These are phyloP conservation scores for Nitzschia putrida DNA, from an alignment of 108 stramenopile genomes.

Conservation along the genomic window DNA sequence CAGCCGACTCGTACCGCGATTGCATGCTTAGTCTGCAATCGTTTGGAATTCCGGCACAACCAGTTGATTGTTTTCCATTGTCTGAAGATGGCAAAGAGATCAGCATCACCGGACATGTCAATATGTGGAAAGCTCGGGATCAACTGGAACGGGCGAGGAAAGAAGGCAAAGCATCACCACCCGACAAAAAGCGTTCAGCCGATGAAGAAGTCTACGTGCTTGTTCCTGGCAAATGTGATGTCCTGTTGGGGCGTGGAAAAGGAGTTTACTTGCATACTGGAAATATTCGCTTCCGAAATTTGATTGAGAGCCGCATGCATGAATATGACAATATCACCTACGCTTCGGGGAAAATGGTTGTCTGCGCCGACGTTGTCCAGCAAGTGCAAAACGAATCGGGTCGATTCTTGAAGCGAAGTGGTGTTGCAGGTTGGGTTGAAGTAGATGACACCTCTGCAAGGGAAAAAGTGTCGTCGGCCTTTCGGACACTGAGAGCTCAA, in stretches of 20 bases:
- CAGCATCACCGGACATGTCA: neutral
- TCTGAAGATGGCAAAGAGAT: neutral
- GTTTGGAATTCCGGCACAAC: slow-evolving; percentile 17
- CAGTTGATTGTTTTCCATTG: slow-evolving; percentile 3
- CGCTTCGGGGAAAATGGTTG: slow-evolving; percentile 17
- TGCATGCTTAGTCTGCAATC: neutral
- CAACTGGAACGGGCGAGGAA: neutral
- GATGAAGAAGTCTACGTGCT: neutral
- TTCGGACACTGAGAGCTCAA: slow-evolving; percentile 22
- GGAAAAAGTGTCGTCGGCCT: slow-evolving; percentile 31
- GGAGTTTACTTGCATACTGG: slow-evolving; percentile 21
- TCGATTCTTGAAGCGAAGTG: slow-evolving; percentile 36
- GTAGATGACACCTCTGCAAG: slow-evolving; percentile 28
- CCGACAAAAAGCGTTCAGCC: neutral
- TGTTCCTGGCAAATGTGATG: slow-evolving; percentile 20
- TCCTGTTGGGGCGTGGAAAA: slow-evolving; percentile 30
- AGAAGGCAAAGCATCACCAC: neutral
- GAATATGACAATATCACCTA: slow-evolving; percentile 1
- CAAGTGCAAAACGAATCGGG: slow-evolving; percentile 24
- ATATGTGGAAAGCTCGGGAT: neutral
- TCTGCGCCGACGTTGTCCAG: slow-evolving; percentile 32
- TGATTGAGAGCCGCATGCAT: slow-evolving; percentile 16
- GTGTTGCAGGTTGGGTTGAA: slow-evolving; percentile 24
- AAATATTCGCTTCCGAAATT: slow-evolving; percentile 25
- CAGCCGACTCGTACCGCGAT: neutral